Base-by-base conservation (phyloP, 768 basidiomycete species). In the Rhodotorula diobovata region DNA sequence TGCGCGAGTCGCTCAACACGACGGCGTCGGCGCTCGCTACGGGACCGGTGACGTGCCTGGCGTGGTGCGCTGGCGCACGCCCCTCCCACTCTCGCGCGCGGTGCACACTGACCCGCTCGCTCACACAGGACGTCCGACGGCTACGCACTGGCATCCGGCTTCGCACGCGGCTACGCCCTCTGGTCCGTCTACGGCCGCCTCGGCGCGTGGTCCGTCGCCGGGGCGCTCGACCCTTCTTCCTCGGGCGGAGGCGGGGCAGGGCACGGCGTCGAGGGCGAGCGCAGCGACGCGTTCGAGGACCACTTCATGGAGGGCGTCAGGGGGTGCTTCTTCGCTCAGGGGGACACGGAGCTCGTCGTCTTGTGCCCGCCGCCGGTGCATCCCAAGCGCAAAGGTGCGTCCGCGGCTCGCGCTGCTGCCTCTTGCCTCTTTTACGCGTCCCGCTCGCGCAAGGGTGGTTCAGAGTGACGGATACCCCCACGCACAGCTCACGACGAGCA, bases 71-170 rank as follows among this genome's bases (percentile, higher is more conserved):
- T 23, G 15, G 0, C 35, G 23, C 54, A 18, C 20, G 23, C 14
- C 37, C 18, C n/a, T 15, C 34, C 20, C 45, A 32, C 32, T n/a
- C 43, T 25, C n/a, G 39, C 39, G 37, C 43, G 14, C 32, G 25
- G 25, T 32, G 32, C 18, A 37, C 62, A n/a, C 43, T 63, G 28
- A 61, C 59, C 18, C 60, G 35, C 14, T 48, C 41, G 11, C 41
- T 43, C 11, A 12, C 43, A 25, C 15, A 75, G 74, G 70, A 94
- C 90, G 61, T 90, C 90, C 1, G 96, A 99, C 80, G 95, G 95
- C 5, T 93, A 93, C 81, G 91, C 91, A 12, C 83, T 99, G 20
- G 94, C 93, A 45, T 92, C 93, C 4, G 95, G 92, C 0, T 96
- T 92, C 90, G 84, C 87, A 71, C 81, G 85, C 63, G 94, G 92